Evolutionary conservation across 108 stramenopile genomes (phyloP).

Genomic region (Nitzschia sp.): DNA sequence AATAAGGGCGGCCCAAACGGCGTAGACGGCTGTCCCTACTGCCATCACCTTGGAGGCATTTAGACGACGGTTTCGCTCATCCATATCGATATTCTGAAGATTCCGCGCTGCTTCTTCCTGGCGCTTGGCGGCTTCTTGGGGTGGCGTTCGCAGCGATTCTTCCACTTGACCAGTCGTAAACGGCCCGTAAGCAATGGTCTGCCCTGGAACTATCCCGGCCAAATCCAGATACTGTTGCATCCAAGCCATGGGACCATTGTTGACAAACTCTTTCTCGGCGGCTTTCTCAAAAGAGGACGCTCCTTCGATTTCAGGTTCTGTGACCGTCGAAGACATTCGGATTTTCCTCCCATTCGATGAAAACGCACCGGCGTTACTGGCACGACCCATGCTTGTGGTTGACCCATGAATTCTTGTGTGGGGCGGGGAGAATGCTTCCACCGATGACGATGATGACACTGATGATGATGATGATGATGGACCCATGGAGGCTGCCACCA

Average conservation of each 20-base stretch:
- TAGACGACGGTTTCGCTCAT: slow-evolving; percentile 39
- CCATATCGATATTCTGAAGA: slow-evolving; percentile 33
- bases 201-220: slow-evolving; percentile 29
- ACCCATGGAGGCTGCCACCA: too few relatives aligned
- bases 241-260: slow-evolving; percentile 36
- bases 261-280: slow-evolving; percentile 19
- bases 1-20: slow-evolving; percentile 27
- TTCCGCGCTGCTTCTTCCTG: slow-evolving; percentile 17
- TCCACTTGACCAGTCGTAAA: slow-evolving; percentile 1
- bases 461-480: too few relatives aligned
- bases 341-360: too few relatives aligned
- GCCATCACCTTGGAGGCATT: slow-evolving; percentile 11
- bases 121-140: slow-evolving; percentile 4
- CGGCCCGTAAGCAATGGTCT: slow-evolving; percentile 20
- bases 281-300: slow-evolving; percentile 16
- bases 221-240: slow-evolving; percentile 31
- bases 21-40: slow-evolving; percentile 26
- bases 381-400: too few relatives aligned
- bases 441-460: too few relatives aligned
- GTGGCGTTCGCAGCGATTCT: slow-evolving; percentile 6
- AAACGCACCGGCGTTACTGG: too few relatives aligned
- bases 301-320: slow-evolving; percentile 32
- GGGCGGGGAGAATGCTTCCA: too few relatives aligned
- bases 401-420: too few relatives aligned
- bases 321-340: not conserved